Conservation (phyloP, 768 basidiomycete species). For the Royoungia palumana region DNA sequence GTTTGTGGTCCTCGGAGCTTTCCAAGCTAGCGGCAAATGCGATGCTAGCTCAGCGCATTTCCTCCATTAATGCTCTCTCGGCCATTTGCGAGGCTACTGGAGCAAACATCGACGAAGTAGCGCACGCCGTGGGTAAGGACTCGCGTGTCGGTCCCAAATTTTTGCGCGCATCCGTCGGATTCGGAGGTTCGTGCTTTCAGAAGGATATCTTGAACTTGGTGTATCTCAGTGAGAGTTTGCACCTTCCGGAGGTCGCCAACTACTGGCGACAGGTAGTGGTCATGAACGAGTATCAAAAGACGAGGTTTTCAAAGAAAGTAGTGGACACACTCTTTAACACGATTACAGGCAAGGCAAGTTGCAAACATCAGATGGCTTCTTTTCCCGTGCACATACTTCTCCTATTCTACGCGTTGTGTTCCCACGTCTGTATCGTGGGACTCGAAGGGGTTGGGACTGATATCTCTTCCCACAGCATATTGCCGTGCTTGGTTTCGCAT, state of each 20-base stretch:
- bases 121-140: conserved; percentile 91
- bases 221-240: conserved; percentile 91
- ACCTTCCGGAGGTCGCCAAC: conserved; percentile 93
- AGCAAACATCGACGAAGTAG: conserved; percentile 97
- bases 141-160: conserved; percentile 92
- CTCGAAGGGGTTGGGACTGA: conserved; percentile 2
- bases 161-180: conserved; percentile 92
- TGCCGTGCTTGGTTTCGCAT: conserved; percentile 96
- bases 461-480: conserved; percentile 56
- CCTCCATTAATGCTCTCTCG: conserved; percentile 95
- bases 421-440: conserved; percentile 5
- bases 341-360: conserved; percentile 85
- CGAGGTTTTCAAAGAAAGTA: conserved; percentile 91
- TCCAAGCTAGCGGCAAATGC: conserved; percentile 99
- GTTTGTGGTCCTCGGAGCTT: conserved; percentile 97
- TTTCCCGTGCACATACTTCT: background rate
- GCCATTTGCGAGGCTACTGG: conserved; percentile 99
- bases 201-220: conserved; percentile 99
- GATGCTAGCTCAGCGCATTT: conserved; percentile 99
- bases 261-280: conserved; percentile 98
- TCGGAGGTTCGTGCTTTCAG: conserved; percentile 99
- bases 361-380: background rate
- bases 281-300: conserved; percentile 99
- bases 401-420: background rate
- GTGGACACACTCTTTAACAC: conserved; percentile 99